Conservation (phyloP, 2,329 filamentous ascomycete genomes). For the Colletotrichum somersetense region DNA sequence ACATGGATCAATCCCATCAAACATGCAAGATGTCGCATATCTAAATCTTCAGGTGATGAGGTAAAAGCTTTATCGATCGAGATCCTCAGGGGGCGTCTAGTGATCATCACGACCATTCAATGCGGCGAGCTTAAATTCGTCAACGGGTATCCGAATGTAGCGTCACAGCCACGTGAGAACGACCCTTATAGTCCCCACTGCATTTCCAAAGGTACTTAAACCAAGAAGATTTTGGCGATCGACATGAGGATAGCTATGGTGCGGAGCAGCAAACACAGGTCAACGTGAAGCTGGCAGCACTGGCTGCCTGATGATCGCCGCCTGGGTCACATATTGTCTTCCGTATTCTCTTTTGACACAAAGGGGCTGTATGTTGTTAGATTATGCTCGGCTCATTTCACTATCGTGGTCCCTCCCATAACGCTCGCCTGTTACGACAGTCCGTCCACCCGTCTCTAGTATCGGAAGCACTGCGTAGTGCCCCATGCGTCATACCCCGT, state of each 20-base stretch:
- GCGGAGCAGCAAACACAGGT: slow-evolving; percentile 14
- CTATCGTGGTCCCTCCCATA: slow-evolving; percentile 11
- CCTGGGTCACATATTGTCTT: background rate
- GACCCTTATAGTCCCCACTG: slow-evolving; percentile 2
- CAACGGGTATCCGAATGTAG: background rate
- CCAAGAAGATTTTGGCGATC: slow-evolving; percentile 2
- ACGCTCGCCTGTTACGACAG: slow-evolving; percentile 4
- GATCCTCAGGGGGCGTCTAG: background rate
- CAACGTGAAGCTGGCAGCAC: background rate
- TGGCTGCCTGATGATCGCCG: background rate
- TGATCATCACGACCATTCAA: background rate
- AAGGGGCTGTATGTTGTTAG: background rate
- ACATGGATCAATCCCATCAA: slow-evolving; percentile 13
- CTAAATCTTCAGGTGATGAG: background rate
- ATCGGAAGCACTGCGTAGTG: background rate
- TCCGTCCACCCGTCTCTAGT: background rate
- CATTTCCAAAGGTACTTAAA: background rate
- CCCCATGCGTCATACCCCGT: slow-evolving; percentile 18
- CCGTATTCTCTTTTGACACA: slow-evolving; percentile 20
- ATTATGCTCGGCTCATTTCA: slow-evolving; percentile 11
- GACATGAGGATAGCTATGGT: slow-evolving; percentile 6
- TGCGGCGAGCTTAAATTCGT: background rate
- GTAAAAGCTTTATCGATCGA: background rate
- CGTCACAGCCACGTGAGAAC: background rate
- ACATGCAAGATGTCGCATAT: background rate